These are phyloP conservation scores for Silene uniflora DNA, from an alignment of 148 eudicot species.

Conservation along the genomic window DNA sequence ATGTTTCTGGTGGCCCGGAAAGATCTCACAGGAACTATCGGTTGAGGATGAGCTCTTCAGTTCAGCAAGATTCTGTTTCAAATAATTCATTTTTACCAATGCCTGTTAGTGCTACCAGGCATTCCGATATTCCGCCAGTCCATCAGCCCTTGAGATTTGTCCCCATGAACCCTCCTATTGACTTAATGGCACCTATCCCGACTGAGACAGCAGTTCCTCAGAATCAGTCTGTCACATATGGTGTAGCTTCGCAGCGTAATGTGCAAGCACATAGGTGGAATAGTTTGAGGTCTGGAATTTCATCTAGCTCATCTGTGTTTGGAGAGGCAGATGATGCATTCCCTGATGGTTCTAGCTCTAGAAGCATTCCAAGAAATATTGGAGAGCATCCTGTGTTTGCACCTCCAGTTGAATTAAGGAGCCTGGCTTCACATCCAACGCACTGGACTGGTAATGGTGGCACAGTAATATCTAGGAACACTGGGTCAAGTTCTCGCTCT, in stretches of 20 bases:
- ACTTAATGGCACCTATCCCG: constrained; percentile 32
- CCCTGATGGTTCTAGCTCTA: constrained; percentile 40
- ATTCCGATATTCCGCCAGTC: constrained; percentile 26
- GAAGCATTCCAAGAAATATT: constrained; percentile 44
- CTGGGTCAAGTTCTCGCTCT: constrained; percentile 49
- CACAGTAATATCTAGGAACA: constrained; percentile 33
- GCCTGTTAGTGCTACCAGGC: constrained; percentile 26
- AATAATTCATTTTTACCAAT: constrained; percentile 28
- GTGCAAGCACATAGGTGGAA: constrained; percentile 56
- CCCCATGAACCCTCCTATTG: constrained; percentile 44
- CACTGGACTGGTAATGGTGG: constrained; percentile 45
- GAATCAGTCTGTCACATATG: constrained; percentile 33
- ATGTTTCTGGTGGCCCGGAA: constrained; percentile 37
- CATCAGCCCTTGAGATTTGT: constrained; percentile 43
- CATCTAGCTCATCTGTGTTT: constrained; percentile 30
- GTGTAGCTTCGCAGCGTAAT: constrained; percentile 42
- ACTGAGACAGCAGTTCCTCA: constrained; percentile 34
- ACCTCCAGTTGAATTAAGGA: constrained; percentile 48
- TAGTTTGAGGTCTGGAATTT: constrained; percentile 42
- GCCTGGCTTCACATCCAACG: constrained; percentile 35
- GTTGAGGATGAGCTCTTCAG: constrained; percentile 47
- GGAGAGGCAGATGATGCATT: constrained; percentile 32
- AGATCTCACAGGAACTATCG: constrained; percentile 55
- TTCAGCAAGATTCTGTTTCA: constrained; percentile 39
- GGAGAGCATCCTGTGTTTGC: constrained; percentile 62